Evolutionary conservation across 495 filamentous ascomycete species (phyloP).

Genomic region (Penicillium odoratum): DNA sequence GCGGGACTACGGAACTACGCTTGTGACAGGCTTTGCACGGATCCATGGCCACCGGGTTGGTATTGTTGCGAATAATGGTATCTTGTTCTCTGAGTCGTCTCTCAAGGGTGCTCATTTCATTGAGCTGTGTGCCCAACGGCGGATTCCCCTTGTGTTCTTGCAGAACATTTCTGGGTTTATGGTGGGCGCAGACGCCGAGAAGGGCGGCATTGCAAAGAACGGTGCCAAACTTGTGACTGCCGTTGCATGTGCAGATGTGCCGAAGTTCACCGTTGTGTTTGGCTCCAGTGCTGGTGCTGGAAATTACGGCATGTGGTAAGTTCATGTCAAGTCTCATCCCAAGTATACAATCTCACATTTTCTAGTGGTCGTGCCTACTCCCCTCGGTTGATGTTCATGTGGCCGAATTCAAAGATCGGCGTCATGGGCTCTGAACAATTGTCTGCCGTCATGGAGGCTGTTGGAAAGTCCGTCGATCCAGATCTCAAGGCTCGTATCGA

Average conservation of each 20-base stretch:
- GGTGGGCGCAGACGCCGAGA: conserved; percentile 91
- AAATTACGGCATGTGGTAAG: conserved; percentile 81
- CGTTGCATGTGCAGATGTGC: conserved; percentile 91
- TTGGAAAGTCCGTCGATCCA: conserved; percentile 80
- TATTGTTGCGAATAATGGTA: conserved; percentile 95
- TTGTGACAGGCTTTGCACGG: conserved; percentile 88
- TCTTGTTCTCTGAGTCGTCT: conserved; percentile 87
- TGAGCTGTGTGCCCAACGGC: conserved; percentile 89
- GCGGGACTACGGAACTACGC: conserved; percentile 81
- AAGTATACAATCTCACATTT: conserved; percentile 8
- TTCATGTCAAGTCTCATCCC: conserved; percentile 13
- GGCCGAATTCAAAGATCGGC: conserved; percentile 92
- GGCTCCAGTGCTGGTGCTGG: conserved; percentile 76
- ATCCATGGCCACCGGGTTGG: conserved; percentile 92
- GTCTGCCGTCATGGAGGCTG: conserved; percentile 89
- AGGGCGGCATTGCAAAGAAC: conserved; percentile 95
- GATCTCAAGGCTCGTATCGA: conserved; percentile 84
- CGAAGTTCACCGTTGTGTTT: conserved; percentile 95
- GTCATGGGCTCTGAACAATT: conserved; percentile 98
- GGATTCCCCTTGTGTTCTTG: conserved; percentile 86
- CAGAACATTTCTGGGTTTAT: conserved; percentile 99
- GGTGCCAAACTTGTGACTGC: conserved; percentile 96
- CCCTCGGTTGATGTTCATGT: conserved; percentile 92
- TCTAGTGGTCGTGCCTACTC: conserved; percentile 85
- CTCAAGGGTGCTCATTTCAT: conserved; percentile 98